Base-by-base conservation (phyloP, 2,329 filamentous ascomycete genomes). In the Verticillium nonalfalfae region DNA sequence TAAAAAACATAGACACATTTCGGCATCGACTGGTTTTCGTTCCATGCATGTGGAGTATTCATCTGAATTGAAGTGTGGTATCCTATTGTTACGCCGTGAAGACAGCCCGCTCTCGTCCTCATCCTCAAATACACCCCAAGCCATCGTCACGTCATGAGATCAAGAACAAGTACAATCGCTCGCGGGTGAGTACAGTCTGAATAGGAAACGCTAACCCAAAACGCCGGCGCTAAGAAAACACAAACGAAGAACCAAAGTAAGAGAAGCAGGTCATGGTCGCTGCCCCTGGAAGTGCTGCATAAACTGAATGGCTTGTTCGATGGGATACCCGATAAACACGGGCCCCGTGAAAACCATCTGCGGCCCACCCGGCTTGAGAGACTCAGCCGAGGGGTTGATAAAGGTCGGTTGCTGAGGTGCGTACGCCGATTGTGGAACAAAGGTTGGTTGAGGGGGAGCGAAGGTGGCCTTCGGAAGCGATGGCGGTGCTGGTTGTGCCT, bases 281-380 rank as follows among this genome's bases (percentile, higher is more conserved):
- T 68, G 56, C 13, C 66, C 68, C 72, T 79, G 80, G 62, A 80
- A 82, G 60, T 85, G 81, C 67, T 90, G 87, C 79, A 96, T 83
- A 59, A 96, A 82, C 60, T 85, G 81, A 31, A 91, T 84, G n/a
- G 91, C 90, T 71, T 96, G 88, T 63, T 96, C 91, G 64, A 92
- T 84, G 10, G 89, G 87, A 70, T 97, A 97, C 0, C 94, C 94
- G 68, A 98, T 91, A 70, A 97, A 97, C 0, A 97, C 93, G 0
- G 94, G 94, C 0, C 94, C 94, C 9, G 91, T 96, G 71, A 97
- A 97, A 0, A 96, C 81, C 84, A 97, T 90, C 68, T 90, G 88
- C 10, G 90, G 85, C 10, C 67, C 66, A 10, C 68, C 71, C 59
- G 68, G 69, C 66, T 77, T 73, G 57, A 69, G 59, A 40, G 74